phyloP scores from a whole-genome alignment of 108 stramenopile genomes.

The Chaetoceros tenuissimus region DNA sequence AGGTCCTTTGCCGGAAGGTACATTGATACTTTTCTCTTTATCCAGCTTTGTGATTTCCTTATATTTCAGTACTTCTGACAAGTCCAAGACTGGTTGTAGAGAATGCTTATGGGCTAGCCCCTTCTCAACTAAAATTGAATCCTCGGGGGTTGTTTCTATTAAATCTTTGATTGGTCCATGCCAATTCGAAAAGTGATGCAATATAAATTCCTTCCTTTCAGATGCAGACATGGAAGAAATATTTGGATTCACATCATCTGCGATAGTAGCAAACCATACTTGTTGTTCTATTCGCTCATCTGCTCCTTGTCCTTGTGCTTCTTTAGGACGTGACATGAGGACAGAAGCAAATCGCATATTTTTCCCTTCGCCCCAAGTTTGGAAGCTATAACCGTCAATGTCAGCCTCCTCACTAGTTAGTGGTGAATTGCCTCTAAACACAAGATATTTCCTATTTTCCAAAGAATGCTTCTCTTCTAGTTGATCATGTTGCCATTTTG shows the following conservation, averaged over 20 bases:
- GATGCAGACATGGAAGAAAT: conserved; percentile 34
- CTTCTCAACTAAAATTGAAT: conserved; percentile 66
- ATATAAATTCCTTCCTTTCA: conserved; percentile 37
- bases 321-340: conserved; percentile 41
- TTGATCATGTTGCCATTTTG: conserved; percentile 29
- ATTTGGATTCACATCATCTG: conserved; percentile 31
- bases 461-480: conserved; percentile 34
- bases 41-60: conserved; percentile 1
- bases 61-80: conserved; percentile 39
- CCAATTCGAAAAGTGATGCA: conserved; percentile 70
- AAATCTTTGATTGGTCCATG: conserved; percentile 68
- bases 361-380: conserved; percentile 73
- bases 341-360: conserved; percentile 85
- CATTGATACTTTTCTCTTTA: neutral
- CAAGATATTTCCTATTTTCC: conserved; percentile 70
- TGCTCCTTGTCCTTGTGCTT: conserved; percentile 15
- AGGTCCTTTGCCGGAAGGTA: conserved; percentile 42
- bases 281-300: conserved; percentile 32
- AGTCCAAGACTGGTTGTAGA: conserved; percentile 55
- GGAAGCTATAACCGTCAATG: conserved; percentile 54
- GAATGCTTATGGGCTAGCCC: conserved; percentile 67
- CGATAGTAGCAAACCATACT: conserved; percentile 84
- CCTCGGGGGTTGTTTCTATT: conserved; percentile 71
- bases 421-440: conserved; percentile 77
- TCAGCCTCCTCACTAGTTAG: conserved; percentile 25